A percentile compares a stretch with the other conserved stretches of the same genome.
Conservation (phyloP, 768 basidiomycete species). For the Rhizopogon rudus region DNA sequence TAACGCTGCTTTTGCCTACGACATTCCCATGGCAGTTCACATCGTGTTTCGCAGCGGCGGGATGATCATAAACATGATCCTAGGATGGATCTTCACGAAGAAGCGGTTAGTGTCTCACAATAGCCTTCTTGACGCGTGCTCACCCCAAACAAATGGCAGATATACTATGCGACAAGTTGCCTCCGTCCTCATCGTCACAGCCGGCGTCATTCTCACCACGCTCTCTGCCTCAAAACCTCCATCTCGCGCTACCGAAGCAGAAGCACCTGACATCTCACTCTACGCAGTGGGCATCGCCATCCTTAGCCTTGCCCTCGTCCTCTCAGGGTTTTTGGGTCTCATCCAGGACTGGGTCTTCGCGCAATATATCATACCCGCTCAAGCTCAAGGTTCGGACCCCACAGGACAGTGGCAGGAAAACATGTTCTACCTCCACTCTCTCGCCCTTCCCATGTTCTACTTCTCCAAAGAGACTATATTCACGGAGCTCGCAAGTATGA, state of each 20-base stretch:
- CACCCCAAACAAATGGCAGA: slow-evolving; percentile 27
- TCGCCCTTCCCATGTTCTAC: slow-evolving; percentile 74
- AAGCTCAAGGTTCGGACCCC: slow-evolving; percentile 12
- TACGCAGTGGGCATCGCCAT: slow-evolving; percentile 73
- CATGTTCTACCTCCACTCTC: slow-evolving; percentile 87
- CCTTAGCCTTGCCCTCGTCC: slow-evolving; percentile 69
- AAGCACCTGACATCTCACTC: slow-evolving; percentile 9
- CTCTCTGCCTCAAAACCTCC: slow-evolving; percentile 57
- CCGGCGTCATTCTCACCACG: slow-evolving; percentile 77
- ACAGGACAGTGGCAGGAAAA: slow-evolving; percentile 74
- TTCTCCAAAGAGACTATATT: slow-evolving; percentile 51
- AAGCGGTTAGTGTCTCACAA: slow-evolving; percentile 45
- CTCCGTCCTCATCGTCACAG: slow-evolving; percentile 77
- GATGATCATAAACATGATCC: slow-evolving; percentile 74
- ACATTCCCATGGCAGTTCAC: slow-evolving; percentile 88
- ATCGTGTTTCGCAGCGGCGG: slow-evolving; percentile 93
- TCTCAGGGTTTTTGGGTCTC: slow-evolving; percentile 79
- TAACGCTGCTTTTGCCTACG: slow-evolving; percentile 85
- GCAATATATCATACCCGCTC: slow-evolving; percentile 33
- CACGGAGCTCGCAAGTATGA: slow-evolving; percentile 12
- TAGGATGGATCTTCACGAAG: slow-evolving; percentile 64
- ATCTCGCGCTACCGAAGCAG: slow-evolving; percentile 4
- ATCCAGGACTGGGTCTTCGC: slow-evolving; percentile 78
- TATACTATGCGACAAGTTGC: slow-evolving; percentile 61
- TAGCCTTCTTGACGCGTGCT: slow-evolving; percentile 1